A percentile compares a stretch with the other conserved stretches of the same genome.
Evolutionary conservation across 495 filamentous ascomycete species (phyloP).

Genomic region (Aspergillus cristatus): DNA sequence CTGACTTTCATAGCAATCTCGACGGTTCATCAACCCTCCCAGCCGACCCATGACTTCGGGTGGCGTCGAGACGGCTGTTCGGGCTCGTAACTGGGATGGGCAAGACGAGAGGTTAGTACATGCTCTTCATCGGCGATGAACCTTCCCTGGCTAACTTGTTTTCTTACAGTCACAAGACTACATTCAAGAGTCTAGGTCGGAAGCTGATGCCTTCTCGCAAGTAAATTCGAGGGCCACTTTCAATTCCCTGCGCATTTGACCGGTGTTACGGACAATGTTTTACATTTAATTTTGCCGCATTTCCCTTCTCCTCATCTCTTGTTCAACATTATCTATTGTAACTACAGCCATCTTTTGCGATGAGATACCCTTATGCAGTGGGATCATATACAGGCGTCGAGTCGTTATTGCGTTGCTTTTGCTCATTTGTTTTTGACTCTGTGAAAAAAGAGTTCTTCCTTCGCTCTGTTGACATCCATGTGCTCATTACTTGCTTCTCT

Average conservation of each 20-base stretch:
- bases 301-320: no score
- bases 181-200: constrained; percentile 34
- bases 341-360: neutral
- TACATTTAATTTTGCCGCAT: neutral
- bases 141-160: constrained; percentile 2
- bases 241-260: neutral
- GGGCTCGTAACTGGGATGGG: constrained; percentile 17
- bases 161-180: constrained; percentile 21
- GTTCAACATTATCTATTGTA: neutral
- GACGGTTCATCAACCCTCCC: constrained; percentile 28
- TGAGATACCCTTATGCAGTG: constrained; percentile 7
- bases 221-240: neutral
- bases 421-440: neutral
- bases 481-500: no score
- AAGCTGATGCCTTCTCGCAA: constrained; percentile 25
- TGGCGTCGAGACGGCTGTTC: constrained; percentile 15
- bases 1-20: constrained; percentile 29
- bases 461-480: neutral
- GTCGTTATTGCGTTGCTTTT: neutral
- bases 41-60: constrained; percentile 30
- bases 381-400: constrained; percentile 9
- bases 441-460: neutral
- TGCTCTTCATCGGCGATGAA: neutral
- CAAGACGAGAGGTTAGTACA: constrained; percentile 31
- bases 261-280: neutral